Evolutionary conservation across 768 basidiomycete species (phyloP).

Genomic region (Tulasnella sp.): DNA sequence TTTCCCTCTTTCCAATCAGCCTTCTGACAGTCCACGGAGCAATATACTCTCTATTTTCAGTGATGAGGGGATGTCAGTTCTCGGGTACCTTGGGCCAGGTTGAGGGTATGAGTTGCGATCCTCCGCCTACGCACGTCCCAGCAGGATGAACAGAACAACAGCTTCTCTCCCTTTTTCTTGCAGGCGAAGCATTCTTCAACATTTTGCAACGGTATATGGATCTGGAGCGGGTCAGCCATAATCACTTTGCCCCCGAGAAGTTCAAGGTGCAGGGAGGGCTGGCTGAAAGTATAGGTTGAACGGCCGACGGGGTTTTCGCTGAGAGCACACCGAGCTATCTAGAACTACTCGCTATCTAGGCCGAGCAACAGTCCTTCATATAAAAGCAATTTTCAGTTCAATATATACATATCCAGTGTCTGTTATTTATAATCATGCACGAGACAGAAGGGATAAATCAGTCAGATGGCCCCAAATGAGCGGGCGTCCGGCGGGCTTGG

Average conservation of each 20-base stretch:
- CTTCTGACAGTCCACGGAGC: constrained; percentile 21
- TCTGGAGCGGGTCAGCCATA: neutral
- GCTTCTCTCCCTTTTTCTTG: neutral
- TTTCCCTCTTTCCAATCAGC: constrained; percentile 19
- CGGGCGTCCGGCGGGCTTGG: too few relatives aligned
- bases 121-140: neutral
- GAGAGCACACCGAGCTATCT: neutral
- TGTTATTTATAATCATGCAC: too few relatives aligned
- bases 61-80: neutral
- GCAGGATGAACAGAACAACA: neutral
- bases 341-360: too few relatives aligned
- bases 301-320: neutral
- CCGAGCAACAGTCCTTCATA: neutral
- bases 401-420: too few relatives aligned
- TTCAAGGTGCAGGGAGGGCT: neutral
- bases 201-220: neutral
- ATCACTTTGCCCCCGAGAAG: neutral
- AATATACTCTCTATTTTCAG: constrained; percentile 10
- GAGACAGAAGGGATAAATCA: too few relatives aligned
- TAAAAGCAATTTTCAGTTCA: neutral
- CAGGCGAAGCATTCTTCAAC: neutral
- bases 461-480: too few relatives aligned
- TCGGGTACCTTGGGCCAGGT: neutral
- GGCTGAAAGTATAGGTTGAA: neutral
- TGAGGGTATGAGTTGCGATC: too few relatives aligned